A percentile compares a stretch with the other conserved stretches of the same genome.
Evolutionary conservation across 2,329 filamentous ascomycete species (phyloP).

Genomic region (Bipolaris victoriae): DNA sequence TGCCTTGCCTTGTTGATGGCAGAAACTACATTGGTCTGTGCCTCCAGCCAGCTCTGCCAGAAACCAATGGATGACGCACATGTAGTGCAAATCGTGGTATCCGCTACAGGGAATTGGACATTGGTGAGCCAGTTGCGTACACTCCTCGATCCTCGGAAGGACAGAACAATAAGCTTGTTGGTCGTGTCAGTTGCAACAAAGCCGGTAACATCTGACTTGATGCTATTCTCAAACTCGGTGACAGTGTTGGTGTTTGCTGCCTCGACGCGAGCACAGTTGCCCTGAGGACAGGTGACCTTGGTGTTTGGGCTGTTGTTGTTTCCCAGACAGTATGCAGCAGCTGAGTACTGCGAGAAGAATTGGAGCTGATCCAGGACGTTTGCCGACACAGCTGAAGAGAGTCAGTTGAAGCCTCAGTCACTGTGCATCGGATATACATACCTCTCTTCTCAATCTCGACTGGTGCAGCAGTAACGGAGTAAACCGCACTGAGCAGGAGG

Average conservation of each 20-base stretch:
- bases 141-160: constrained; percentile 65
- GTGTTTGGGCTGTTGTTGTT: constrained; percentile 56
- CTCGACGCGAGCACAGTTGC: constrained; percentile 58
- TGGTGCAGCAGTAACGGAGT: constrained; percentile 34
- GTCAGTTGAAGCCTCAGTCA: not conserved
- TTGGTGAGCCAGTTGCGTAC: constrained; percentile 69
- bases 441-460: constrained; percentile 38
- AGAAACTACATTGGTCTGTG: constrained; percentile 51
- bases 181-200: constrained; percentile 56
- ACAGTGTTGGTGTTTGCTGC: constrained; percentile 54
- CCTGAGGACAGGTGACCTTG: constrained; percentile 53
- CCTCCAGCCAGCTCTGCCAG: constrained; percentile 63
- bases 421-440: constrained; percentile 15
- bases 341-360: constrained; percentile 60
- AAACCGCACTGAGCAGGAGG: constrained; percentile 27
- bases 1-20: constrained; percentile 55
- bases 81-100: constrained; percentile 51
- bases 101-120: constrained; percentile 51
- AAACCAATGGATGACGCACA: constrained; percentile 67
- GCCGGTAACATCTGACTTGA: constrained; percentile 53
- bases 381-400: constrained; percentile 46
- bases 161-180: constrained; percentile 62
- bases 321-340: constrained; percentile 58
- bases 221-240: constrained; percentile 55
- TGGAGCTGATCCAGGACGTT: constrained; percentile 51